Evolutionary conservation across 257 asterid genomes (phyloP).

Genomic region (Solanum peruvianum): DNA sequence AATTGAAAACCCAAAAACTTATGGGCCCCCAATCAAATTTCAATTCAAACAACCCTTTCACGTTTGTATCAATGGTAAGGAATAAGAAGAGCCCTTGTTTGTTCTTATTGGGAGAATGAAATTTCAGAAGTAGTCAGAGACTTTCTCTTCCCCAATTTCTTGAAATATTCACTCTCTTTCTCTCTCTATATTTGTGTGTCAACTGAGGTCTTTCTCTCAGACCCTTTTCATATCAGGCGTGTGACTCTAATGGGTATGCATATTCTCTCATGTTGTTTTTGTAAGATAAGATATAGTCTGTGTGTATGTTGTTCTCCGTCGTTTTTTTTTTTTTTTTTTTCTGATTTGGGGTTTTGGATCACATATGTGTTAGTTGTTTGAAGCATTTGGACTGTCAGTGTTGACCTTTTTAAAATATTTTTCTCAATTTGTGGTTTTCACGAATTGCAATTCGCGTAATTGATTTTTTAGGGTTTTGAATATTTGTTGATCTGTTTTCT

Average conservation of each 20-base stretch:
- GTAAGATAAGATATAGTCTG: neutral
- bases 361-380: neutral
- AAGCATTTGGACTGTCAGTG: neutral
- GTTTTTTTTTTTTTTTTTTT: neutral
- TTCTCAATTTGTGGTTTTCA: neutral
- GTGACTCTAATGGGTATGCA: neutral
- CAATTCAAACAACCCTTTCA: neutral
- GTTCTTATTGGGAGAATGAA: slow-evolving; percentile 2
- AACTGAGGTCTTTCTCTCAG: neutral
- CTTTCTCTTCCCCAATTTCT: neutral
- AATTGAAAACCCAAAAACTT: neutral
- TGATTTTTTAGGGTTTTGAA: neutral
- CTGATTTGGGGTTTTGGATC: neutral
- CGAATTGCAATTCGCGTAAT: neutral
- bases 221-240: neutral
- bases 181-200: neutral
- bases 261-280: neutral
- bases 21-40: neutral
- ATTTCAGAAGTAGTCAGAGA: slow-evolving; percentile 1
- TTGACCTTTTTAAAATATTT: neutral
- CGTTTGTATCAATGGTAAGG: neutral
- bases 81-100: neutral
- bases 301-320: neutral
- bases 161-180: neutral
- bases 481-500: neutral